phyloP scores from a whole-genome alignment of 148 eudicot species.

The Camellia sinensis region DNA sequence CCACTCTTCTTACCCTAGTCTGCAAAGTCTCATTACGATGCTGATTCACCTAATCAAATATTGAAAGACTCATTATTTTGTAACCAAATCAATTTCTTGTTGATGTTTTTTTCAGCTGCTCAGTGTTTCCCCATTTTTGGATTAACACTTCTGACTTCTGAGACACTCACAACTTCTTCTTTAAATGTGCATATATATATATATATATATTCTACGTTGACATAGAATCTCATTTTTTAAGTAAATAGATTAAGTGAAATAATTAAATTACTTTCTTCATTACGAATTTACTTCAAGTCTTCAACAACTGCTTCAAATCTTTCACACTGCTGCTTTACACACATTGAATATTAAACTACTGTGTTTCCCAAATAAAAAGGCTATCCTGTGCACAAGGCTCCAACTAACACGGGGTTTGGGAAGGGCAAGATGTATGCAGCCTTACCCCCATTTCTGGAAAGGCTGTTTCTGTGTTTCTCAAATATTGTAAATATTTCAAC shows the following conservation, averaged over 20 bases:
- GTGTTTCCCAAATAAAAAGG: too few species aligned
- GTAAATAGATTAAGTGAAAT: too few species aligned
- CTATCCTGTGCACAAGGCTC: too few species aligned
- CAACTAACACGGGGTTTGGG: too few species aligned
- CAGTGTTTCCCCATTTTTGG: not conserved
- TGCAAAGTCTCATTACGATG: not conserved
- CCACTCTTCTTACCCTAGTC: not conserved
- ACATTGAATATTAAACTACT: not conserved
- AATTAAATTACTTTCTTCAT: too few species aligned
- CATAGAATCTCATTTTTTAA: not conserved
- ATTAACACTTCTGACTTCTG: not conserved
- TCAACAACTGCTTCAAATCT: too few species aligned
- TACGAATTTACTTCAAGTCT: too few species aligned
- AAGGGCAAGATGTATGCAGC: too few species aligned
- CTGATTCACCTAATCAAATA: not conserved
- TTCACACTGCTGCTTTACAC: not conserved
- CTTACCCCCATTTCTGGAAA: too few species aligned
- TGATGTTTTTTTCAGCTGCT: not conserved
- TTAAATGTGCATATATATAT: not conserved
- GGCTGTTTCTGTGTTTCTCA: not conserved
- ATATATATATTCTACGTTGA: not conserved
- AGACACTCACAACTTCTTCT: not conserved
- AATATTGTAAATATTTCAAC: not conserved
- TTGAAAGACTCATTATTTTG: not conserved
- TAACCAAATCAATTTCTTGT: not conserved